Evolutionary conservation across 2,329 filamentous ascomycete genomes (phyloP).

Genomic region (Penicillium corylophilum): DNA sequence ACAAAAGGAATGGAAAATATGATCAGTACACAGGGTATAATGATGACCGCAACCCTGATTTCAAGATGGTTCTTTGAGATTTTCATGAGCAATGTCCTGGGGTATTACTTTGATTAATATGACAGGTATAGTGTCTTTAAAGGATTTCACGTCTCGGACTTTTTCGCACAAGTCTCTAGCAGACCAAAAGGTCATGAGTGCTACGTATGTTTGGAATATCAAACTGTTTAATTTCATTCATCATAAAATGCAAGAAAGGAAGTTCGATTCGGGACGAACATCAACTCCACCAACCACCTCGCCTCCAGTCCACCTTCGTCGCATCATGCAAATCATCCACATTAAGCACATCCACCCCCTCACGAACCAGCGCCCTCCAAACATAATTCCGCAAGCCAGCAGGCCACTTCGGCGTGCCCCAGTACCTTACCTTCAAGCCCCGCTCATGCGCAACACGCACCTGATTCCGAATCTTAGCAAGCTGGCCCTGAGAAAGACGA

Average conservation of each 20-base stretch:
- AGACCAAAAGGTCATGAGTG: background rate
- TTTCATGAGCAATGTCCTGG: background rate
- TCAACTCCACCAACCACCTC: slow-evolving; percentile 17
- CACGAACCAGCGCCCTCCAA: slow-evolving; percentile 56
- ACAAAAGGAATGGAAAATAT: slow-evolving; percentile 62
- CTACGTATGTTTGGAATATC: background rate
- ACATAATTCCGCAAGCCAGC: slow-evolving; percentile 54
- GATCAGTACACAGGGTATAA: slow-evolving; percentile 56
- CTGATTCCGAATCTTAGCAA: slow-evolving; percentile 47
- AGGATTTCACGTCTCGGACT: background rate
- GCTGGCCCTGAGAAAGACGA: slow-evolving; percentile 47
- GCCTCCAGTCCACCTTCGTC: slow-evolving; percentile 42
- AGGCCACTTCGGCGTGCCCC: slow-evolving; percentile 61
- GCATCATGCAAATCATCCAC: slow-evolving; percentile 59
- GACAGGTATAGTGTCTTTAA: background rate
- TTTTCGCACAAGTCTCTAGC: background rate
- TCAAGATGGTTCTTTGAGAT: slow-evolving; percentile 58
- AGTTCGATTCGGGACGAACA: background rate
- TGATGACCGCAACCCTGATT: slow-evolving; percentile 64
- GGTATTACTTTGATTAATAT: background rate
- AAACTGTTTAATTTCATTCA: background rate
- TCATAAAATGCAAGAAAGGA: background rate
- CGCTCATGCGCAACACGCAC: slow-evolving; percentile 50
- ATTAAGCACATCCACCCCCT: slow-evolving; percentile 62
- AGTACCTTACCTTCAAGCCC: slow-evolving; percentile 60